These are phyloP conservation scores for Fusarium sp. DNA, from an alignment of 2,329 filamentous ascomycete species.

Conservation along the genomic window DNA sequence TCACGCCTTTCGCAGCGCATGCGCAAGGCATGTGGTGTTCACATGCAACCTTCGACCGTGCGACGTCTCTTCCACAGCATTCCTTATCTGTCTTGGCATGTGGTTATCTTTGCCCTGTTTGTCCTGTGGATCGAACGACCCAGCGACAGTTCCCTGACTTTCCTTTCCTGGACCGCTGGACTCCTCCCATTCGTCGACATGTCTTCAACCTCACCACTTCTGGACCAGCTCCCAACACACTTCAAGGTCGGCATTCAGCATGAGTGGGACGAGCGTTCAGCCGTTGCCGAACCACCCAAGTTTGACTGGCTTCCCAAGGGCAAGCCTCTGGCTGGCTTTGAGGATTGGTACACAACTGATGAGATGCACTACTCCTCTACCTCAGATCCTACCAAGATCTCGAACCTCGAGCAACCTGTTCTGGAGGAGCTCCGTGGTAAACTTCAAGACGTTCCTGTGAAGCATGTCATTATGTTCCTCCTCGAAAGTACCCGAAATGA, in stretches of 20 bases:
- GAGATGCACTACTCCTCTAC: constrained; percentile 51
- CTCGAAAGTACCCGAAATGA: constrained; percentile 59
- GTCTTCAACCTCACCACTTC: constrained; percentile 46
- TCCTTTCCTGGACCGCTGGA: constrained; percentile 51
- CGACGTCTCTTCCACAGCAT: constrained; percentile 19
- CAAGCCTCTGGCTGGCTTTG: constrained; percentile 41
- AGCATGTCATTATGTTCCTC: constrained; percentile 56
- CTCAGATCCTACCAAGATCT: constrained; percentile 54
- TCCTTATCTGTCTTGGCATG: constrained; percentile 39
- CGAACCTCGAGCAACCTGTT: constrained; percentile 52
- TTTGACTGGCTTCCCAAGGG: constrained; percentile 43
- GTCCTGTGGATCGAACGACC: constrained; percentile 44
- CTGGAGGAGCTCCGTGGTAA: constrained; percentile 42
- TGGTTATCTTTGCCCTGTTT: constrained; percentile 39
- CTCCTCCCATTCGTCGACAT: constrained; percentile 51
- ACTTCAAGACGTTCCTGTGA: constrained; percentile 51
- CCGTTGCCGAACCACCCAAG: constrained; percentile 39
- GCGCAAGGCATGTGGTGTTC: constrained; percentile 7
- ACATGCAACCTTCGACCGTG: constrained; percentile 7
- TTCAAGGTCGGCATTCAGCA: constrained; percentile 45
- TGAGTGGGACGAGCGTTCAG: constrained; percentile 44
- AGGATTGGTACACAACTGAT: constrained; percentile 44
- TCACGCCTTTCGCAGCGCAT: constrained; percentile 3
- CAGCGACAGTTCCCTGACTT: constrained; percentile 47
- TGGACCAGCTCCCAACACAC: constrained; percentile 42